Percentiles rank a stretch among this genome's conserved stretches.
phyloP scores from a whole-genome alignment of 2,329 filamentous ascomycete species.

The Atkinsonella hypoxylon region DNA sequence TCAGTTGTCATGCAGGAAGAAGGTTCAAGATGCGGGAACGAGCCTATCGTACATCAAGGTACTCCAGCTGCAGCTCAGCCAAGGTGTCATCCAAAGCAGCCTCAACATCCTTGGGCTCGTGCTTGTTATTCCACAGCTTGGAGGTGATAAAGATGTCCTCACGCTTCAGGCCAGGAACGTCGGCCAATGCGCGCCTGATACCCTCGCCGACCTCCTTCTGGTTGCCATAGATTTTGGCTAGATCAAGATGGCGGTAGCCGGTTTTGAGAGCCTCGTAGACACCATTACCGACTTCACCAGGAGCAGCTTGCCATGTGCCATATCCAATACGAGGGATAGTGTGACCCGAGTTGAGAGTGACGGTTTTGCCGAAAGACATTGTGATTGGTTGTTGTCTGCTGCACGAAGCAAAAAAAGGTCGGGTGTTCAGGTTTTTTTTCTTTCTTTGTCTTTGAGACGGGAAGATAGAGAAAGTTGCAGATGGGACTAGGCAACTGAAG shows the following conservation, averaged over 20 bases:
- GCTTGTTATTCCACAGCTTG: slow-evolving; percentile 52
- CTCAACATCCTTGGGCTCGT: slow-evolving; percentile 47
- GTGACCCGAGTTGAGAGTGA: slow-evolving; percentile 50
- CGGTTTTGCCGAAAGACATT: slow-evolving; percentile 46
- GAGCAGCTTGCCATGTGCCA: slow-evolving; percentile 57
- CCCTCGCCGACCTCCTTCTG: slow-evolving; percentile 46
- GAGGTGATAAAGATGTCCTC: slow-evolving; percentile 52
- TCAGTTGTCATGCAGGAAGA: too few species aligned
- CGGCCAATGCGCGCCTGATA: slow-evolving; percentile 33
- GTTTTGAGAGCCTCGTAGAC: slow-evolving; percentile 51
- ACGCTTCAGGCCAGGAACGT: slow-evolving; percentile 39
- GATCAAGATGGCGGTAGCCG: slow-evolving; percentile 52
- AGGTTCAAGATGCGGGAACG: too few species aligned
- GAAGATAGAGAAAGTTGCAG: neutral
- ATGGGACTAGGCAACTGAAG: neutral
- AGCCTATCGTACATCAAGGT: slow-evolving; percentile 42
- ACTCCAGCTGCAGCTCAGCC: slow-evolving; percentile 42
- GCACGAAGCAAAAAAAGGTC: neutral
- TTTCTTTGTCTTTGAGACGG: neutral
- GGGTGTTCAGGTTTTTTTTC: too few species aligned
- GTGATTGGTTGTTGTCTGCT: slow-evolving; percentile 7
- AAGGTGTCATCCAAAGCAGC: slow-evolving; percentile 44
- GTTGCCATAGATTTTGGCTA: slow-evolving; percentile 49
- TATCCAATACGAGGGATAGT: slow-evolving; percentile 49
- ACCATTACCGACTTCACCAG: slow-evolving; percentile 50